A percentile compares a stretch with the other conserved stretches of the same genome.
Evolutionary conservation across 257 asterid species (phyloP).

Genomic region (Verbascum thapsus): DNA sequence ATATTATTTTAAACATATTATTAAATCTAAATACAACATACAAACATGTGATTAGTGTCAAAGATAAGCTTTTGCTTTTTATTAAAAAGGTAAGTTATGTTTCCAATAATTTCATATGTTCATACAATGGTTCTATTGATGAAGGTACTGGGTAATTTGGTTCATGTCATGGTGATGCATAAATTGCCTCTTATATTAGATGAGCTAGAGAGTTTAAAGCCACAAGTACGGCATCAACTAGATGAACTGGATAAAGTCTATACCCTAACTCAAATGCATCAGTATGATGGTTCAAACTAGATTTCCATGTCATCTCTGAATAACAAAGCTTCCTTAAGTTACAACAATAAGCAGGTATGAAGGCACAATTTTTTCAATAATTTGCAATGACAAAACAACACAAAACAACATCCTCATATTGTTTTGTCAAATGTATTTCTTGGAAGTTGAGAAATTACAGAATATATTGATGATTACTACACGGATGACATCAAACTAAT

Average conservation of each 20-base stretch:
- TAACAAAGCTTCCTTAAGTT: conserved; percentile 41
- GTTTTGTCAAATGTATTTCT: too few species aligned
- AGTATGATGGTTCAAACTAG: conserved; percentile 40
- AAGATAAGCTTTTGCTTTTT: too few species aligned
- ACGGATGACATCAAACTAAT: too few species aligned
- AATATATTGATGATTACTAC: too few species aligned
- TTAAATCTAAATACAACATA: too few species aligned
- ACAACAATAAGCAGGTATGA: conserved; percentile 55
- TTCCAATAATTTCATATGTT: conserved; percentile 11
- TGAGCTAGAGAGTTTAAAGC: conserved; percentile 79
- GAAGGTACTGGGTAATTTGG: conserved; percentile 26
- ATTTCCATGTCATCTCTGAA: conserved; percentile 40
- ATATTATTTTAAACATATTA: too few species aligned
- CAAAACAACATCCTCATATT: too few species aligned
- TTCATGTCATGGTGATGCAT: conserved; percentile 40
- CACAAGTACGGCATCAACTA: conserved; percentile 51
- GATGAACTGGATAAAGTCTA: conserved; percentile 47
- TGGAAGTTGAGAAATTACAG: too few species aligned
- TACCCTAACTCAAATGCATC: conserved; percentile 39
- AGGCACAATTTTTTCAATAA: conserved; percentile 8
- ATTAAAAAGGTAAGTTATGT: conserved; percentile 57
- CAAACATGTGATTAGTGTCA: too few species aligned
- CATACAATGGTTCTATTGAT: conserved; percentile 20
- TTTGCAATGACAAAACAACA: too few species aligned
- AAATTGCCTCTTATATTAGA: conserved; percentile 60